Evolutionary conservation across 2,329 filamentous ascomycete species (phyloP), one percentile per base, ranked within the genome.

Genomic region (Penicillium fuscoglaucum): DNA sequence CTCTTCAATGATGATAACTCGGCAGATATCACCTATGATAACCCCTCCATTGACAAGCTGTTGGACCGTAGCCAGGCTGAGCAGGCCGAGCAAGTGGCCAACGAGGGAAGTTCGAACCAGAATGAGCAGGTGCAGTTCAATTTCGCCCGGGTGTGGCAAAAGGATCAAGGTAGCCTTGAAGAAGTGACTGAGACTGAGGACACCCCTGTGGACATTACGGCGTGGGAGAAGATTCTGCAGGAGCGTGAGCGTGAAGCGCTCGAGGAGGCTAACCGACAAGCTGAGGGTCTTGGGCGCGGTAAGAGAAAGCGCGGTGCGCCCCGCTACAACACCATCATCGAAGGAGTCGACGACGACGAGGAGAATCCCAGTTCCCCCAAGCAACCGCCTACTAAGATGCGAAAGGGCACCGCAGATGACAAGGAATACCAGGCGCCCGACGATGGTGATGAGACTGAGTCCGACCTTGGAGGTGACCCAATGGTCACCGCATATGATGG

Each of bases 181-280:
- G 87, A 84, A 45, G 80, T 82, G 41, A 63, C 69, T 2, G 79
- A 84, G 28, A 82, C 84, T 7, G 79, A 83, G 41, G 68, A 68
- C 10, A 73, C 80, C 8, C 79, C 81, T 0, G 80, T 87, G 10
- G 87, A 87, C 67, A 82, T 84, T 15, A 87, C 86, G 37, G 85
- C 96, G 0, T 99, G 96, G 96, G 92, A 96, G 54, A 88, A 88
- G 66, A 97, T 99, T 59, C 80, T 99, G 37, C 86, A 87, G 53
- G 85, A 96, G 70, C 87, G 95, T 62, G 91, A 96, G 73, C 86
- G 85, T 43, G 86, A 89, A 55, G 93, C 92, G 3, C 83, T 85
- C n/a, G 85, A 86, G 56, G 87, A 92, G 67, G 86, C 87, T 8
- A 87, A 87, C 35, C 81, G 79, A 17, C 86, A 87, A 58, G 82